Percentiles rank a stretch among this genome's conserved stretches.
These are phyloP conservation scores for Heimioporus retisporus DNA, from an alignment of 1,284 basidiomycete species.

Conservation along the genomic window DNA sequence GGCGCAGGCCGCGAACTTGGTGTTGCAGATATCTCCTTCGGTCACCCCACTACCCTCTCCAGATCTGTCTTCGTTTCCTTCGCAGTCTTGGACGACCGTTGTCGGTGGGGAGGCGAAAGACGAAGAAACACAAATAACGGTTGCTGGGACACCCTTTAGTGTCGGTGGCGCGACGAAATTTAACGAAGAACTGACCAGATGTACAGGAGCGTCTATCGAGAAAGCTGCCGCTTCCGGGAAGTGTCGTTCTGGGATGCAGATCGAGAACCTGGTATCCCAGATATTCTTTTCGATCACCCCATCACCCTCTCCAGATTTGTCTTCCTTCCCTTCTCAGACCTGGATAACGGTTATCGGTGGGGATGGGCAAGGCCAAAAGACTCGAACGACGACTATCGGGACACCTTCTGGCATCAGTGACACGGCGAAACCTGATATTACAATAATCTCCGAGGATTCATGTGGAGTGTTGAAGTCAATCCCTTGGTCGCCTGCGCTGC, in stretches of 20 bases:
- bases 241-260: background rate
- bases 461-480: background rate
- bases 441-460: background rate
- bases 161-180: background rate
- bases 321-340: slow-evolving; percentile 17
- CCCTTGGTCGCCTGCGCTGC: background rate
- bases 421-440: background rate
- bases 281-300: background rate
- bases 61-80: slow-evolving; percentile 9
- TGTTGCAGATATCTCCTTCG: background rate
- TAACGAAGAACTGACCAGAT: too few species aligned
- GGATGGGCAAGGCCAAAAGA: background rate
- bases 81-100: slow-evolving; percentile 14
- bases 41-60: background rate
- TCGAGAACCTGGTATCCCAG: background rate
- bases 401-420: background rate
- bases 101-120: too few species aligned
- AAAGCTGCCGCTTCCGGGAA: background rate
- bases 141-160: too few species aligned
- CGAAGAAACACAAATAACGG: too few species aligned
- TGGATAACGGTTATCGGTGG: slow-evolving; percentile 6
- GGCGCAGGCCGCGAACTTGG: too few species aligned
- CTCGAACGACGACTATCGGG: background rate
- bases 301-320: slow-evolving; percentile 1
- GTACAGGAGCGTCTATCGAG: background rate